A percentile compares a stretch with the other conserved stretches of the same genome.
Evolutionary conservation across 2,329 filamentous ascomycete species (phyloP).

Genomic region (Magnaporthales sp.): DNA sequence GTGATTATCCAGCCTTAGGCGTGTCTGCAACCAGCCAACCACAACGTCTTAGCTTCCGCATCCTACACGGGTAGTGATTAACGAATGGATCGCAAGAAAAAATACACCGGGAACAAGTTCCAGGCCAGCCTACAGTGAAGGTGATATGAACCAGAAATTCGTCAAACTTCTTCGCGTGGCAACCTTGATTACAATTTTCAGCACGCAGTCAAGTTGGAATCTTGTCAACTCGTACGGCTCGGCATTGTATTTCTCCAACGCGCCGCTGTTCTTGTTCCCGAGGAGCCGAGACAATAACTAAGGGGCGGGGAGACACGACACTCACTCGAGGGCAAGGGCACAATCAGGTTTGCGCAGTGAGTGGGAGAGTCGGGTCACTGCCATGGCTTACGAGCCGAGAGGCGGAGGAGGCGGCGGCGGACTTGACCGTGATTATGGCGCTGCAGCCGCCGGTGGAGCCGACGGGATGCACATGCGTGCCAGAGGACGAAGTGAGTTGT

Average conservation of each 20-base stretch:
- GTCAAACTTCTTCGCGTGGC: neutral
- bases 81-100: neutral
- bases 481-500: constrained; percentile 13
- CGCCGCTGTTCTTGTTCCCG: neutral
- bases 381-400: constrained; percentile 15
- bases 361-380: neutral
- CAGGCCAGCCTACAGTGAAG: neutral
- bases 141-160: neutral
- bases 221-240: neutral
- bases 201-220: neutral
- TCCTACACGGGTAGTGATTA: neutral
- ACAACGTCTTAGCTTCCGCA: neutral
- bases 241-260: neutral
- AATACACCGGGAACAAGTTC: neutral
- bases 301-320: no score
- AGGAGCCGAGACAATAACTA: neutral
- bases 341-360: neutral
- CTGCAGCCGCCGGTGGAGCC: neutral
- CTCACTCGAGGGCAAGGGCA: no score
- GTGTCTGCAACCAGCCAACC: neutral
- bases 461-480: constrained; percentile 8
- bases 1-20: neutral
- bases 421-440: constrained; percentile 7
- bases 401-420: constrained; percentile 10
- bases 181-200: neutral